Evolutionary conservation across 106 monocot genomes (phyloP).

Genomic region (Vanilla planifolia): DNA sequence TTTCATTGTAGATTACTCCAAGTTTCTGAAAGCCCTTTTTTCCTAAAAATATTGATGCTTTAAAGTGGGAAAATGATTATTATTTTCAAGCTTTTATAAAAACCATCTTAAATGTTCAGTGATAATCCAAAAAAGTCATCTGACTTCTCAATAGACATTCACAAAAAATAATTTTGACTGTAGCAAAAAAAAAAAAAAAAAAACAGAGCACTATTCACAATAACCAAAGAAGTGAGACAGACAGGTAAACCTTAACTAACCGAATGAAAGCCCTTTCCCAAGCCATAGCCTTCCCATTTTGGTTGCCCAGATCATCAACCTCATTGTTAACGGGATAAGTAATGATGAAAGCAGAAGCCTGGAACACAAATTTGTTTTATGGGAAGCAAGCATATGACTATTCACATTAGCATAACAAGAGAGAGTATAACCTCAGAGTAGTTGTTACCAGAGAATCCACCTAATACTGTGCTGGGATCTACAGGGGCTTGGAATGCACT

Average conservation of each 20-base stretch:
- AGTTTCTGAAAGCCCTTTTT: too few species aligned
- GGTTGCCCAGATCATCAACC: conserved; percentile 51
- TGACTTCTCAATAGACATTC: too few species aligned
- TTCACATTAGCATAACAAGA: background rate
- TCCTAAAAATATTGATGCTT: too few species aligned
- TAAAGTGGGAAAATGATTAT: too few species aligned
- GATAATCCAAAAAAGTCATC: too few species aligned
- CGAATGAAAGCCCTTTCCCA: conserved; percentile 91
- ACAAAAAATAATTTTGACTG: too few species aligned
- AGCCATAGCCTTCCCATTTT: conserved; percentile 71
- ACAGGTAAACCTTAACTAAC: conserved; percentile 54
- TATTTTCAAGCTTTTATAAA: too few species aligned
- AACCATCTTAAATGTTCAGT: too few species aligned
- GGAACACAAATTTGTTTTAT: conserved; percentile 1
- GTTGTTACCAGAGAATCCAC: conserved; percentile 85
- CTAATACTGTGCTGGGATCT: conserved; percentile 87
- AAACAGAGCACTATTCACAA: background rate
- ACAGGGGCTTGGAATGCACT: conserved; percentile 93
- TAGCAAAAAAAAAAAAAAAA: background rate
- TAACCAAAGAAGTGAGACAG: background rate
- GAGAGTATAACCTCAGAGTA: conserved; percentile 66
- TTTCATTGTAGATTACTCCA: too few species aligned
- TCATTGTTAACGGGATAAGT: conserved; percentile 98
- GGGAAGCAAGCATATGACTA: background rate
- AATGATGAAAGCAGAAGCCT: conserved; percentile 93